Conservation (phyloP, 1,284 basidiomycete genomes). For the Phellopilus nigrolimitatus region DNA sequence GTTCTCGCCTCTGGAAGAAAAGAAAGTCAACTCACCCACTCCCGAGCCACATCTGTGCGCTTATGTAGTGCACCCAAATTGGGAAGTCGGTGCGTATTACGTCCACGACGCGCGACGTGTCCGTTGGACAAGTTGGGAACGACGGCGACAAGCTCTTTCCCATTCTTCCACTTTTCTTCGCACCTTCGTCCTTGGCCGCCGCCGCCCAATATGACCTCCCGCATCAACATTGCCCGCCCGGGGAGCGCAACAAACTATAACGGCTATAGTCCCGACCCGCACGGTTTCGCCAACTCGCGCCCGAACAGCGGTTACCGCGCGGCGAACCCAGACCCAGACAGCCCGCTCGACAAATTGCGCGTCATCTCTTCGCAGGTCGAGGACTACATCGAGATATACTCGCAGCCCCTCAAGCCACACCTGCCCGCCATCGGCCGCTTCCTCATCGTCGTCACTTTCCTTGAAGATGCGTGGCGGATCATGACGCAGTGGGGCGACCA, state of each 20-base stretch:
- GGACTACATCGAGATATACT: slow-evolving; percentile 89
- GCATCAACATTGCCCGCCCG: slow-evolving; percentile 78
- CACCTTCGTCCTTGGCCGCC: not conserved
- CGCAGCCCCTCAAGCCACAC: slow-evolving; percentile 92
- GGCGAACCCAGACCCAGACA: slow-evolving; percentile 61
- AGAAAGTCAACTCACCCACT: no score
- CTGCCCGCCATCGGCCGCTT: slow-evolving; percentile 95
- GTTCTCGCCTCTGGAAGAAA: no score
- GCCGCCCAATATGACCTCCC: slow-evolving; percentile 57
- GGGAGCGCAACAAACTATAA: slow-evolving; percentile 46
- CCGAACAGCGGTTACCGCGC: slow-evolving; percentile 67
- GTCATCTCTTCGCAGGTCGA: slow-evolving; percentile 78
- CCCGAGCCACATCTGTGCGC: no score
- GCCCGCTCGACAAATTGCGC: slow-evolving; percentile 81
- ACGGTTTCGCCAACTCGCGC: slow-evolving; percentile 66
- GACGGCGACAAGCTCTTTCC: not conserved
- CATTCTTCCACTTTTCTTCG: not conserved
- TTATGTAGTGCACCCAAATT: not conserved
- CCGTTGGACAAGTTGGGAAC: no score
- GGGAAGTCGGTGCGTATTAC: slow-evolving; percentile 10
- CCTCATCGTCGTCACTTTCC: slow-evolving; percentile 96
- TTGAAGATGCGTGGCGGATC: slow-evolving; percentile 95
- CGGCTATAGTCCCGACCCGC: slow-evolving; percentile 65
- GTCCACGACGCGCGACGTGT: slow-evolving; percentile 4
- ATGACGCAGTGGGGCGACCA: slow-evolving; percentile 95